Evolutionary conservation across 441 rosid species (phyloP), one percentile per base, ranked within the genome.

Genomic region (Aquilaria agallochum): DNA sequence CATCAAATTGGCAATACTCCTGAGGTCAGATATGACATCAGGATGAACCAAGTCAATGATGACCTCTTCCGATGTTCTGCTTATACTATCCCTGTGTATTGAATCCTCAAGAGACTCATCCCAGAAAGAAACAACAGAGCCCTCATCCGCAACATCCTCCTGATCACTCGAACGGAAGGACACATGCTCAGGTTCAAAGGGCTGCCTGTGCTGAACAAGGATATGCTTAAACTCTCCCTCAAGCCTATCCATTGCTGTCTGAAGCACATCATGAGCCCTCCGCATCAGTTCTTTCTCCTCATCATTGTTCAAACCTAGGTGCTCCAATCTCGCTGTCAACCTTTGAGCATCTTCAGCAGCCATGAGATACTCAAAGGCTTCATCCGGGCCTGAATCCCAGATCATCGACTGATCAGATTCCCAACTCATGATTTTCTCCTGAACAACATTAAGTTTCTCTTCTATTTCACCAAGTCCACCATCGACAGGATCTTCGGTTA

Each of bases 221-320:
- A 94, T 65, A 74, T 84, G 69, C 77, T 73, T 83, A 33, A 94
- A 90, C 78, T 94, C 98, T 32, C 88, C 93, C 80, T 87, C 96
- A 1, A 90, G 88, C 83, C 97, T 80, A n/a, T 77, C 74, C 98
- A 94, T 94, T 2, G 90, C 89, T 9, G 74, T 73, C 62, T 90
- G 97, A 75, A 94, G 90, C 72, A 88, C 80, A 72, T 89, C 89
- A 59, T 87, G 87, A 49, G 90, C 89, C 72, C 78, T 83, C 45
- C 77, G 70, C 13, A 88, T 36, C 34, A 85, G 65, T 53, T 67
- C 72, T 61, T 67, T 81, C 64, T 76, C 76, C 6, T 58, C 83
- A 31, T 62, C 73, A 34, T 63, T 58, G 9, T 61, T 66, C 5
- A 27, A 47, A 63, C 70, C 54, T 66, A 68, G 73, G 56, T 62